A percentile compares a stretch with the other conserved stretches of the same genome.
phyloP scores from a whole-genome alignment of 2,329 filamentous ascomycete species.

The Xylariales sp. region DNA sequence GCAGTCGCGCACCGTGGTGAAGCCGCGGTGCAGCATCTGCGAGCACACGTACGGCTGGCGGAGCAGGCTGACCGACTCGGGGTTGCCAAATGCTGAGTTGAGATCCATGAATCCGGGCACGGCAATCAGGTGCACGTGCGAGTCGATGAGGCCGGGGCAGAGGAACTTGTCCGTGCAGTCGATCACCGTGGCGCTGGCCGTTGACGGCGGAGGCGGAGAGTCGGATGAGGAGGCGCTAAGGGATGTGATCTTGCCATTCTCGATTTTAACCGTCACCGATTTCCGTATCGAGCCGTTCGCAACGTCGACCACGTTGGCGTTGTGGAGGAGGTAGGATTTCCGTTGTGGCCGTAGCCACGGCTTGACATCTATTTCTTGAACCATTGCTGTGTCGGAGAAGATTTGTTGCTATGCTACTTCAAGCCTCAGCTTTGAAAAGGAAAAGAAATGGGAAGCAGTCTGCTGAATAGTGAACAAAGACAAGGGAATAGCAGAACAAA shows the following conservation, averaged over 20 bases:
- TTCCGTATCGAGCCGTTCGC: conserved; percentile 11
- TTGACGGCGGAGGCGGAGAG: not conserved
- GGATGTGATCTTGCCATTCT: conserved; percentile 14
- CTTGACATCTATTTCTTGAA: conserved; percentile 15
- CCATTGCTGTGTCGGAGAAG: conserved; percentile 12
- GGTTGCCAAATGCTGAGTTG: conserved; percentile 15
- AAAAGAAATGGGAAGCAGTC: not conserved
- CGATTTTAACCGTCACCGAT: conserved; percentile 10
- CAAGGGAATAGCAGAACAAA: too few relatives aligned
- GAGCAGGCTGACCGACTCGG: conserved; percentile 24
- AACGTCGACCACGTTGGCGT: conserved; percentile 20
- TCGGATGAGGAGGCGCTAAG: conserved; percentile 1
- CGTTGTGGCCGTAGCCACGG: conserved; percentile 18
- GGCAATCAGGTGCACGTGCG: conserved; percentile 18
- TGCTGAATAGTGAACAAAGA: not conserved
- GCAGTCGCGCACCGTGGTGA: conserved; percentile 49
- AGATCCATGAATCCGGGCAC: conserved; percentile 17
- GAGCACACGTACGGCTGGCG: conserved; percentile 37
- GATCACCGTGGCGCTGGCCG: conserved; percentile 5
- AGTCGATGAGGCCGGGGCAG: conserved; percentile 14
- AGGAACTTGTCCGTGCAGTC: conserved; percentile 12
- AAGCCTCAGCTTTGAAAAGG: not conserved
- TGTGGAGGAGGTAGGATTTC: conserved; percentile 13
- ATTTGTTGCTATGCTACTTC: not conserved
- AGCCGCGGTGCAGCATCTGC: conserved; percentile 47